Evolutionary conservation across 1,284 basidiomycete species (phyloP), one percentile per base, ranked within the genome.

Genomic region (Volvariella volvacea): DNA sequence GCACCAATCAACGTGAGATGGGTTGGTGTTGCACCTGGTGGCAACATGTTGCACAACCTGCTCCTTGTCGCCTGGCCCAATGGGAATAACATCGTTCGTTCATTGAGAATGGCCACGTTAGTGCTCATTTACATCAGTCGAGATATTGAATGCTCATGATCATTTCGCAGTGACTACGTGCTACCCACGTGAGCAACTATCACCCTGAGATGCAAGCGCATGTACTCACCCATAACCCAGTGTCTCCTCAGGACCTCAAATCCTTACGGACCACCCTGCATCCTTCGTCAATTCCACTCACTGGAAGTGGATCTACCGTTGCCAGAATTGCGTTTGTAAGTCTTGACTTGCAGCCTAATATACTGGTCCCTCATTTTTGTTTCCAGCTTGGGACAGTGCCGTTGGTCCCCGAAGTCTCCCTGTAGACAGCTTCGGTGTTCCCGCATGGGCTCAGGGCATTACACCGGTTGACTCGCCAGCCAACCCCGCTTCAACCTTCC

Each of bases 41-140:
- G 74, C 9, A 65, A 68, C 25, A 81, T 83, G 78, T 58, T 74
- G 39, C 62, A 70, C 49, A 71, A 74, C 54, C 60, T 79, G 20
- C 63, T 81, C 12, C 56, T 80, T 30, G 71, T 79, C 33, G 75
- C 77, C 3, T 83, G 80, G 80, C 68, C 75, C 2, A 75, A 79
- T 52, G 70, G 62, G 14, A 66, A 68, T 40, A 47, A 61, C 0
- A 71, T 83, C 50, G 73, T 82, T 14, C 59, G 64, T 41, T 75
- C 76, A 1, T 65, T 74, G 9, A 68, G 78, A 45, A 68, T 62
- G 40, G 68, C 78, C 3, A 72, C 70, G 76, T 79, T 48, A 39
- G 73, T 66, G 33, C 7, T 33, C 6, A 21, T 33, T 4, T 30
- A 8, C 28, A 16, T 28, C 36, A 37, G 47, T 41, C 16, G 22